Conservation (phyloP, 352 stramenopile genomes). For the Aphanomyces invadans region DNA sequence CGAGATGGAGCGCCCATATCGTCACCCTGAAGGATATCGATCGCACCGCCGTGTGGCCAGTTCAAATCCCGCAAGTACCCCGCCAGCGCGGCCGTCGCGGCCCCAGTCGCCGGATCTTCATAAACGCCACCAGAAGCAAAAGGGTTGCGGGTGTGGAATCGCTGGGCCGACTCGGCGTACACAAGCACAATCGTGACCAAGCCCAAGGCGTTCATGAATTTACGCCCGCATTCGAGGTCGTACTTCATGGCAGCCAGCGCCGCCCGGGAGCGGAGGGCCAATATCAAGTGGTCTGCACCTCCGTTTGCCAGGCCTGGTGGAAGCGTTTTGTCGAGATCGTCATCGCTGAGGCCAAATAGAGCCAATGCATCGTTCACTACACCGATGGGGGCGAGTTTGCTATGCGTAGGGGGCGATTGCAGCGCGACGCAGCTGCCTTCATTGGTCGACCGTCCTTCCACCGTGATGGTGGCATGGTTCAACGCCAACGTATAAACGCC, state of each 20-base stretch:
- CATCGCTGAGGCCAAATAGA: not conserved
- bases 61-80: not conserved
- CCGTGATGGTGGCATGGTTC: not conserved
- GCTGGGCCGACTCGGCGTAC: not conserved
- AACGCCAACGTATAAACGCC: not conserved
- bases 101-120: constrained; percentile 9
- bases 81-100: not conserved
- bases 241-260: constrained; percentile 6
- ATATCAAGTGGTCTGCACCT: not conserved
- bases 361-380: not conserved
- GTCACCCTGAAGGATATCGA: constrained; percentile 6
- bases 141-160: constrained; percentile 5
- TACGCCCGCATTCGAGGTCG: not conserved
- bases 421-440: not conserved
- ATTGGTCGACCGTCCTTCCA: not conserved
- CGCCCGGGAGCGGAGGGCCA: not conserved
- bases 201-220: not conserved
- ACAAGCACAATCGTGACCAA: constrained; percentile 2
- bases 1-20: constrained; percentile 4
- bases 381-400: not conserved
- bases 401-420: constrained; percentile 1
- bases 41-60: not conserved
- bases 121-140: constrained; percentile 14
- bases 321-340: not conserved
- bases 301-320: not conserved